Evolutionary conservation across 768 basidiomycete genomes (phyloP).

Genomic region (Leccinellum rugosiceps): DNA sequence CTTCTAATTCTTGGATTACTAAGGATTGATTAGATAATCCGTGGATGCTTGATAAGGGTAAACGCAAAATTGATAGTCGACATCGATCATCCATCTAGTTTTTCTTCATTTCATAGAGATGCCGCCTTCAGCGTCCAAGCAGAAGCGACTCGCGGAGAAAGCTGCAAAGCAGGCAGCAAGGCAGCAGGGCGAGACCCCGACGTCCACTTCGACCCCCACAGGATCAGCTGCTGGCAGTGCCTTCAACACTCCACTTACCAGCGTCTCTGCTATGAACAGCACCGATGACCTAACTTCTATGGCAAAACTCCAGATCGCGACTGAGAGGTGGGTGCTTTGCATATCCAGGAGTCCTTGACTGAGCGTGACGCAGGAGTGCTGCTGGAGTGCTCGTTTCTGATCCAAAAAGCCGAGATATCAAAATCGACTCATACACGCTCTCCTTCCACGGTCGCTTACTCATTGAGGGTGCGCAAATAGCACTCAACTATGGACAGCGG

Average conservation of each 20-base stretch:
- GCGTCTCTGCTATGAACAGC: conserved; percentile 73
- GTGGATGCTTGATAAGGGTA: conserved; percentile 14
- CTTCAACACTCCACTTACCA: conserved; percentile 78
- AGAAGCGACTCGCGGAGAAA: conserved; percentile 94
- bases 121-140: conserved; percentile 81
- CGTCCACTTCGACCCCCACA: conserved; percentile 57
- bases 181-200: conserved; percentile 39
- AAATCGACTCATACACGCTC: conserved; percentile 92
- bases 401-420: conserved; percentile 90
- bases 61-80: conserved; percentile 4
- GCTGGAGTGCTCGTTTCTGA: conserved; percentile 93
- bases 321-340: conserved; percentile 64
- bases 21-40: conserved; percentile 26
- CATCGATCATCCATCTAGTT: conserved; percentile 29
- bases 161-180: conserved; percentile 76
- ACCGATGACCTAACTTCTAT: conserved; percentile 79
- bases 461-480: conserved; percentile 61
- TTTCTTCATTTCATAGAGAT: conserved; percentile 35
- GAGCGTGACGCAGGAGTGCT: conserved; percentile 59
- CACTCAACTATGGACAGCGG: conserved; percentile 86
- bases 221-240: conserved; percentile 64
- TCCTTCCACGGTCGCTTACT: conserved; percentile 95
- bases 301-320: conserved; percentile 86
- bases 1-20: neutral
- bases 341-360: neutral